phyloP scores from a whole-genome alignment of 2,329 filamentous ascomycete genomes.

The Ascochyta pisi region DNA sequence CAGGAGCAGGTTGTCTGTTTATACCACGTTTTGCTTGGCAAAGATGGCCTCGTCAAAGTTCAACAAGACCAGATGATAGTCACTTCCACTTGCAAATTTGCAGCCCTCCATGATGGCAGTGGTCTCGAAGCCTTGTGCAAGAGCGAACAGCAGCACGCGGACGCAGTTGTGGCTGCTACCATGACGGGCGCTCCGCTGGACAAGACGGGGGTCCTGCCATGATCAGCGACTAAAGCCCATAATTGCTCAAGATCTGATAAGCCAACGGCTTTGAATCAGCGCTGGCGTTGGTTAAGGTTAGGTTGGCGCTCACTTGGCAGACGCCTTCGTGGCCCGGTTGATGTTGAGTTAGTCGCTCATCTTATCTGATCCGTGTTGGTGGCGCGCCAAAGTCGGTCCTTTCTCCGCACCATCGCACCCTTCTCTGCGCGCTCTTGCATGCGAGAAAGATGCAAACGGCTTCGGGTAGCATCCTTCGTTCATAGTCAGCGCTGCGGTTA shows the following conservation, averaged over 20 bases:
- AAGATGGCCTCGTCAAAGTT: not conserved
- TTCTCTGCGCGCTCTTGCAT: not conserved
- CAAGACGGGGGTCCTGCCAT: slow-evolving; percentile 1
- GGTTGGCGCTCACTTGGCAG: slow-evolving; percentile 13
- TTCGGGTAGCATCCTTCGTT: not conserved
- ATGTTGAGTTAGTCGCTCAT: slow-evolving; percentile 1
- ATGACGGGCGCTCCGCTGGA: slow-evolving; percentile 1
- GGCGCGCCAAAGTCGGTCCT: not conserved
- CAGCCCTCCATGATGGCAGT: not conserved
- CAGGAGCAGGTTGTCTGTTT: not conserved
- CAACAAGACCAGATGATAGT: not conserved
- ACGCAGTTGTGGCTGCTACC: slow-evolving; percentile 1
- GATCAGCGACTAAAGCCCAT: slow-evolving; percentile 1
- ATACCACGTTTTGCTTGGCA: slow-evolving; percentile 5
- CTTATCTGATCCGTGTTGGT: slow-evolving; percentile 9
- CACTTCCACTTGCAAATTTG: slow-evolving; percentile 4
- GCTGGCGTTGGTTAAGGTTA: slow-evolving; percentile 4
- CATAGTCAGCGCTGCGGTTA: not conserved
- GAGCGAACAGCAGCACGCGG: slow-evolving; percentile 7
- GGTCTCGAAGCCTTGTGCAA: slow-evolving; percentile 1
- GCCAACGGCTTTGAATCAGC: not conserved
- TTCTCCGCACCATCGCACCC: not conserved
- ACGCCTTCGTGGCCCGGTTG: not conserved
- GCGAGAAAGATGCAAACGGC: not conserved
- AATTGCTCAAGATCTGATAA: slow-evolving; percentile 10